These are phyloP conservation scores for Verruconis gallopava DNA, from an alignment of 2,329 filamentous ascomycete species.

Conservation along the genomic window DNA sequence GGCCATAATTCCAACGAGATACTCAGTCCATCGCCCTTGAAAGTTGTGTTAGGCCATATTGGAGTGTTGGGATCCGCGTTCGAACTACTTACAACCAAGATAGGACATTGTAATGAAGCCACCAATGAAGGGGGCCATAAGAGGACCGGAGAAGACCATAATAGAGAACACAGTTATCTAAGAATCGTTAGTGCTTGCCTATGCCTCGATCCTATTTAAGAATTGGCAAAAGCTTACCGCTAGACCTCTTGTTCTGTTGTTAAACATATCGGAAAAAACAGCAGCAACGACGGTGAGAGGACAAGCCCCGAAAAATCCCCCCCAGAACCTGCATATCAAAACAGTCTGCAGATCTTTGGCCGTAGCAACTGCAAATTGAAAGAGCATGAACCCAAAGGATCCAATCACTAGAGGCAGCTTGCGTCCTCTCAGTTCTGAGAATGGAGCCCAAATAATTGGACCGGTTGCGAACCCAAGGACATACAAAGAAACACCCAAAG, in stretches of 20 bases:
- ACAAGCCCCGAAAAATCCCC: slow-evolving; percentile 41
- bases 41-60: too few species aligned
- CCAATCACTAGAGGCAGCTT: slow-evolving; percentile 35
- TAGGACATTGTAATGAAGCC: slow-evolving; percentile 39
- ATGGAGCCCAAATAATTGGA: slow-evolving; percentile 25
- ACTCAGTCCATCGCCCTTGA: slow-evolving; percentile 42
- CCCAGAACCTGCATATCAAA: slow-evolving; percentile 39
- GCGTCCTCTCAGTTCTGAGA: slow-evolving; percentile 38
- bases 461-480: slow-evolving; percentile 27
- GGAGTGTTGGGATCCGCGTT: too few species aligned
- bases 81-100: slow-evolving; percentile 42
- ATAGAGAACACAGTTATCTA: slow-evolving; percentile 37
- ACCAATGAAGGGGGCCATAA: slow-evolving; percentile 41
- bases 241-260: slow-evolving; percentile 30
- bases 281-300: slow-evolving; percentile 41
- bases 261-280: slow-evolving; percentile 44
- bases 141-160: slow-evolving; percentile 40
- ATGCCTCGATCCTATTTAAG: background rate
- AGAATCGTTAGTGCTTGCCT: background rate
- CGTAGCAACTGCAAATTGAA: slow-evolving; percentile 35
- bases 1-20: slow-evolving; percentile 38
- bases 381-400: slow-evolving; percentile 39
- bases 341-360: slow-evolving; percentile 41
- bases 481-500: slow-evolving; percentile 25
- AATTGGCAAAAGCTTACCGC: slow-evolving; percentile 12